Conservation (phyloP, 495 filamentous ascomycete species). For the Parathielavia appendiculata region DNA sequence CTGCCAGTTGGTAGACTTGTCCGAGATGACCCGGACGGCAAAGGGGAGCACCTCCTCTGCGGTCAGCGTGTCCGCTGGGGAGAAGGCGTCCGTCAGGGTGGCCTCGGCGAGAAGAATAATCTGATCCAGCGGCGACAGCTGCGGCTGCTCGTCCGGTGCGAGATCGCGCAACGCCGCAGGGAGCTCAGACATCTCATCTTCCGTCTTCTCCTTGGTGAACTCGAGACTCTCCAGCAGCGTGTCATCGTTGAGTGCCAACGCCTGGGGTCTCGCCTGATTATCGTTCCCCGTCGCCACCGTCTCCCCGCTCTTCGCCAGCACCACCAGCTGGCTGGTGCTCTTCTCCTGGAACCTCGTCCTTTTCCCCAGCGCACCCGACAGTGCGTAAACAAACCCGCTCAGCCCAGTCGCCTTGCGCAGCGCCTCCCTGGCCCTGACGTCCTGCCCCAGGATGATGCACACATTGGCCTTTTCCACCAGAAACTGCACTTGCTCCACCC, state of each 20-base stretch:
- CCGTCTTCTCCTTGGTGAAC: slow-evolving; percentile 55
- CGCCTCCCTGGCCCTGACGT: slow-evolving; percentile 66
- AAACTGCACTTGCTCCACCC: slow-evolving; percentile 54
- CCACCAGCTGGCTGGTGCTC: slow-evolving; percentile 84
- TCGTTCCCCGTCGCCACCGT: slow-evolving; percentile 6
- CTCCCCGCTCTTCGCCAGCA: slow-evolving; percentile 70
- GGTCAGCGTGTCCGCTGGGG: slow-evolving; percentile 76
- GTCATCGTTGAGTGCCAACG: slow-evolving; percentile 80
- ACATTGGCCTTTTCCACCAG: slow-evolving; percentile 77
- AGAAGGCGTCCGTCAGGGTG: slow-evolving; percentile 79
- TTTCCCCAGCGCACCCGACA: slow-evolving; percentile 85
- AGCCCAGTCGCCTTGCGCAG: slow-evolving; percentile 57
- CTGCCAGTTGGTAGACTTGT: slow-evolving; percentile 94
- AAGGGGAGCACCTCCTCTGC: slow-evolving; percentile 90
- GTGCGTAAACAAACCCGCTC: slow-evolving; percentile 69
- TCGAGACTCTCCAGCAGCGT: slow-evolving; percentile 83
- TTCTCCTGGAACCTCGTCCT: slow-evolving; percentile 88
- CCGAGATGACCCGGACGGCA: slow-evolving; percentile 78
- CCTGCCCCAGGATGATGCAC: slow-evolving; percentile 78
- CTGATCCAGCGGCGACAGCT: slow-evolving; percentile 73
- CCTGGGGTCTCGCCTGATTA: slow-evolving; percentile 47
- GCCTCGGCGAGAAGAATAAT: slow-evolving; percentile 80
- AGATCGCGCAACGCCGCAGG: slow-evolving; percentile 56
- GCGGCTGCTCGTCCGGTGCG: slow-evolving; percentile 74
- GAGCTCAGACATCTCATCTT: slow-evolving; percentile 44